These are phyloP conservation scores for Pseudophaeomoniella oleicola DNA, from an alignment of 2,329 filamentous ascomycete species.

Conservation along the genomic window DNA sequence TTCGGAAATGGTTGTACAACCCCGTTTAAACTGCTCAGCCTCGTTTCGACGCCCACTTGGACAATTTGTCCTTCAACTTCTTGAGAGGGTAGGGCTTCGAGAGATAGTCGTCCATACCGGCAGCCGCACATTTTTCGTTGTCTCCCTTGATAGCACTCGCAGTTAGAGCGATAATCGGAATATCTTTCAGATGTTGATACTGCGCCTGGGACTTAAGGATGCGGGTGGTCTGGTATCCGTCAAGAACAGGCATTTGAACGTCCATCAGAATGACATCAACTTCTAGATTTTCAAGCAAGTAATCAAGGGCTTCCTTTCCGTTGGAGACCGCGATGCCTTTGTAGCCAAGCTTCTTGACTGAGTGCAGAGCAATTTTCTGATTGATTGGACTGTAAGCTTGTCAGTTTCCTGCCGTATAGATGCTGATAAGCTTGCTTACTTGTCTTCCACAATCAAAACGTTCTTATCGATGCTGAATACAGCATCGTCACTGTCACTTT, in stretches of 20 bases:
- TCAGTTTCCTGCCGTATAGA: too few species aligned
- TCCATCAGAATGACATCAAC: background rate
- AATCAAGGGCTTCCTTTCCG: slow-evolving; percentile 2
- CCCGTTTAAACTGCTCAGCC: background rate
- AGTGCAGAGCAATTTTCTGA: slow-evolving; percentile 13
- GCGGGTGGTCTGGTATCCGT: slow-evolving; percentile 31
- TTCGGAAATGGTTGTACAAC: background rate
- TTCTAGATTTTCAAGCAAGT: slow-evolving; percentile 1
- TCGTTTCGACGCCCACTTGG: background rate
- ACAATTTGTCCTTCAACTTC: background rate
- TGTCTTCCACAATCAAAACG: background rate
- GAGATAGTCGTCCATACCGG: slow-evolving; percentile 92
- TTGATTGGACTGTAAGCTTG: background rate
- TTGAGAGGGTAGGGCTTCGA: slow-evolving; percentile 52
- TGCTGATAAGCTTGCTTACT: too few species aligned
- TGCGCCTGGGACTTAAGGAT: background rate
- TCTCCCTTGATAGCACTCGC: slow-evolving; percentile 90
- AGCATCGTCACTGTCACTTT: too few species aligned
- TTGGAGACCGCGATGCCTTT: slow-evolving; percentile 1
- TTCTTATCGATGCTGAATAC: background rate
- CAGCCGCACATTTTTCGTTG: slow-evolving; percentile 81
- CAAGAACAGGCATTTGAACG: slow-evolving; percentile 29
- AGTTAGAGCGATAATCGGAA: slow-evolving; percentile 89
- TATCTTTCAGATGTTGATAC: slow-evolving; percentile 47
- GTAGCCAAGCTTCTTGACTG: slow-evolving; percentile 3